Percentiles rank a stretch among this genome's conserved stretches.
Evolutionary conservation across 2,329 filamentous ascomycete species (phyloP).

Genomic region (Hypoxylon sp.): DNA sequence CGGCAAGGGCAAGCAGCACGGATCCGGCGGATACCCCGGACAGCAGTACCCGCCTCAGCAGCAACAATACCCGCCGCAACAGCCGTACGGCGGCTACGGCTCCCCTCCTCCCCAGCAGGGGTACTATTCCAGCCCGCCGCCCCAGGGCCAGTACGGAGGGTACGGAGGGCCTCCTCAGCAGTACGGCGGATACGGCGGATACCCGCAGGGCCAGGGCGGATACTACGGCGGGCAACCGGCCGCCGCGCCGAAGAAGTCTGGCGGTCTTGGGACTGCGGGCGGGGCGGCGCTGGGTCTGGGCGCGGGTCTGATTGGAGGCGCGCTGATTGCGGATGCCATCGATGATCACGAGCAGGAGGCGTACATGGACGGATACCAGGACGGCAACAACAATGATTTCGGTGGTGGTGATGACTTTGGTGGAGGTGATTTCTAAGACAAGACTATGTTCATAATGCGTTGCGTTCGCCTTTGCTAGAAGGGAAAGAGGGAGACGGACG

Average conservation of each 20-base stretch:
- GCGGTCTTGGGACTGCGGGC: slow-evolving; percentile 77
- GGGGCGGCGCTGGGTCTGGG: slow-evolving; percentile 84
- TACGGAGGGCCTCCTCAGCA: slow-evolving; percentile 49
- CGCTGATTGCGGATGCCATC: slow-evolving; percentile 77
- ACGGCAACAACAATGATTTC: slow-evolving; percentile 58
- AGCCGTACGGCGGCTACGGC: slow-evolving; percentile 56
- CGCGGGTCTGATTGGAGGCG: slow-evolving; percentile 84
- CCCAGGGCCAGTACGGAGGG: slow-evolving; percentile 57
- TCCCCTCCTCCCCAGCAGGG: slow-evolving; percentile 54
- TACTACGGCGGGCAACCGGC: slow-evolving; percentile 50
- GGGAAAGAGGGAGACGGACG: neutral
- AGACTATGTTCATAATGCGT: slow-evolving; percentile 7
- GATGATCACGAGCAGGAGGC: slow-evolving; percentile 72
- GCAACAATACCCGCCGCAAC: slow-evolving; percentile 53
- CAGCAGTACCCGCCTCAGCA: slow-evolving; percentile 50
- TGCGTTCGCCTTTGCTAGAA: slow-evolving; percentile 3
- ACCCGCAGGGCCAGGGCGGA: slow-evolving; percentile 40
- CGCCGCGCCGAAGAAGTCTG: slow-evolving; percentile 60
- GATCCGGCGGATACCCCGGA: slow-evolving; percentile 54
- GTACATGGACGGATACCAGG: slow-evolving; percentile 66
- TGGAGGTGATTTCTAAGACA: slow-evolving; percentile 59
- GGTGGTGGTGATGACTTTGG: slow-evolving; percentile 56
- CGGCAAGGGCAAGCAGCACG: slow-evolving; percentile 51
- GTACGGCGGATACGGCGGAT: slow-evolving; percentile 51
- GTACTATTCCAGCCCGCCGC: slow-evolving; percentile 54